Percentiles rank a stretch among this genome's conserved stretches.
These are phyloP conservation scores for Hyphopichia buzzinii DNA, from an alignment of 1,139 yeast species.

Conservation along the genomic window DNA sequence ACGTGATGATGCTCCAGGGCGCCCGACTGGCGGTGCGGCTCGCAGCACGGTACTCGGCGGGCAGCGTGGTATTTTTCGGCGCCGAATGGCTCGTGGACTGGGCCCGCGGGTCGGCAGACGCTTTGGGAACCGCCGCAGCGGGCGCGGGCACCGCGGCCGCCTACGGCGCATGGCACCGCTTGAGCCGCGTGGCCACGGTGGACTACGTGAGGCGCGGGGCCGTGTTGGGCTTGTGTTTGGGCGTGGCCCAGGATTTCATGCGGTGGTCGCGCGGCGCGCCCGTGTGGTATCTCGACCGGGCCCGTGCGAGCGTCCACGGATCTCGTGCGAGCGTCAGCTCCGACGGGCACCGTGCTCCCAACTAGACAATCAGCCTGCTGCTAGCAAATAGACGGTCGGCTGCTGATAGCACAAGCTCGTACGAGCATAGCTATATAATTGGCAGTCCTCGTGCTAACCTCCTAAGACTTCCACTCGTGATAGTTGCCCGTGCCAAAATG, in stretches of 20 bases:
- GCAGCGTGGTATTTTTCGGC: conserved; percentile 54
- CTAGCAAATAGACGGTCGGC: no score
- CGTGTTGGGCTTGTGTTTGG: conserved; percentile 56
- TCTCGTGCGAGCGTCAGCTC: no score
- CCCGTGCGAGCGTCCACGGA: background rate
- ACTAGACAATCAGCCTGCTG: no score
- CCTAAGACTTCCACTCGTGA: no score
- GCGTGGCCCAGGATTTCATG: conserved; percentile 63
- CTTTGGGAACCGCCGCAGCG: conserved; percentile 59
- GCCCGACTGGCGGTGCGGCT: conserved; percentile 42
- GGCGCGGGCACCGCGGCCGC: conserved; percentile 50
- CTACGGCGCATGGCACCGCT: conserved; percentile 44
- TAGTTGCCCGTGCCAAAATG: no score
- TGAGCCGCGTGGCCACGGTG: conserved; percentile 48
- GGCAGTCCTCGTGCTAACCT: no score
- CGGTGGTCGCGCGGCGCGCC: conserved; percentile 58
- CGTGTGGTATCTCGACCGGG: conserved; percentile 55
- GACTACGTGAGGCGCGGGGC: conserved; percentile 54
- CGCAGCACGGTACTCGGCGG: conserved; percentile 44
- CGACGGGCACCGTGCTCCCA: no score
- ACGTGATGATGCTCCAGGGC: conserved; percentile 63
- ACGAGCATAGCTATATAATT: no score
- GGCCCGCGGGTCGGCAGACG: conserved; percentile 55
- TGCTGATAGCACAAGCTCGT: no score
- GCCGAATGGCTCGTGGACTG: conserved; percentile 62